These are phyloP conservation scores for Helotiales sp. DNA, from an alignment of 2,329 filamentous ascomycete species.

Conservation along the genomic window DNA sequence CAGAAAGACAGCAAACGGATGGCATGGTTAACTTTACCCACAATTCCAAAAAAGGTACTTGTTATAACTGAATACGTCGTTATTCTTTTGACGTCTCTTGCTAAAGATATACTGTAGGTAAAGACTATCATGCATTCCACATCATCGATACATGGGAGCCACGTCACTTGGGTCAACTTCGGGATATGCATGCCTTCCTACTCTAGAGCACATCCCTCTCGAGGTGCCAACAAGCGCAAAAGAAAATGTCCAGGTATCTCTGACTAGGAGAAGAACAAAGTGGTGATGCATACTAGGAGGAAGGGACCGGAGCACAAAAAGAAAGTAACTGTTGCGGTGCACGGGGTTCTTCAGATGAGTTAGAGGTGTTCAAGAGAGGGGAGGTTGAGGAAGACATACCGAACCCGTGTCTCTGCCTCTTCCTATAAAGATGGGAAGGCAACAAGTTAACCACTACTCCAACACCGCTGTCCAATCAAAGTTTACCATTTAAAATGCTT, in stretches of 20 bases:
- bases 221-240: not conserved
- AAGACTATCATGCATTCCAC: too few relatives aligned
- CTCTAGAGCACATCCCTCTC: not conserved
- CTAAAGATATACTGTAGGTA: too few relatives aligned
- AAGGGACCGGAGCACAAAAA: constrained; percentile 1
- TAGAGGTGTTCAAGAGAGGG: not conserved
- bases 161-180: not conserved
- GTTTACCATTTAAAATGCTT: not conserved
- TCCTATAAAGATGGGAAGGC: constrained; percentile 22
- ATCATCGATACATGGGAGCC: too few relatives aligned
- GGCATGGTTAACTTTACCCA: too few relatives aligned
- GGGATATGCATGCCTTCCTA: not conserved
- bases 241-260: not conserved
- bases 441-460: constrained; percentile 30
- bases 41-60: too few relatives aligned
- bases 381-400: too few relatives aligned
- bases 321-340: constrained; percentile 10
- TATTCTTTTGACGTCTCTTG: too few relatives aligned
- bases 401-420: constrained; percentile 27
- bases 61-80: too few relatives aligned
- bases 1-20: too few relatives aligned
- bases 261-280: not conserved
- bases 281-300: too few relatives aligned
- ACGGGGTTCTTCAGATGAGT: constrained; percentile 15
- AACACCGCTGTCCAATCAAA: constrained; percentile 13